Conservation (phyloP, 2,329 filamentous ascomycete species). For the Pseudohalonectria lignicola region DNA sequence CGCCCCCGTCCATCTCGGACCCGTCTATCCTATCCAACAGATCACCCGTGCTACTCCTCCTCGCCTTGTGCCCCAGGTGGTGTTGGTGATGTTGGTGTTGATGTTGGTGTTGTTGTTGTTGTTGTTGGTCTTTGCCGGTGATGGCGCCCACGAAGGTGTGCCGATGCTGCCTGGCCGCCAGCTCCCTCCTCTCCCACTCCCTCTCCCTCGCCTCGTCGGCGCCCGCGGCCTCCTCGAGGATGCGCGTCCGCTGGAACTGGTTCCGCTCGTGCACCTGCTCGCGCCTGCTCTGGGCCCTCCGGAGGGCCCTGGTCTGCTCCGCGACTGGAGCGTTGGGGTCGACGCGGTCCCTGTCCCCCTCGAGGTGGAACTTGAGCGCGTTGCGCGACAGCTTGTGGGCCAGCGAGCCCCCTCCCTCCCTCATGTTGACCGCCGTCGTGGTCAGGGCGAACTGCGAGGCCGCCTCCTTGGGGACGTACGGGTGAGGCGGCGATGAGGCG, state of each 20-base stretch:
- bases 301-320: conserved; percentile 23
- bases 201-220: conserved; percentile 13
- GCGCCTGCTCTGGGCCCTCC: conserved; percentile 24
- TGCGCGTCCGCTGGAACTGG: conserved; percentile 28
- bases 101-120: conserved; percentile 7
- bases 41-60: conserved; percentile 27
- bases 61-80: conserved; percentile 5
- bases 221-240: conserved; percentile 24
- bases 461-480: conserved; percentile 41
- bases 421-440: conserved; percentile 31
- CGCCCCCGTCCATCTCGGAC: conserved; percentile 1
- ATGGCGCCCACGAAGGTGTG: conserved; percentile 19
- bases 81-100: conserved; percentile 5
- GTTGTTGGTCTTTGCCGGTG: conserved; percentile 4
- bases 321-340: conserved; percentile 18
- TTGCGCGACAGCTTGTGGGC: conserved; percentile 31
- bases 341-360: conserved; percentile 17
- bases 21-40: conserved; percentile 10
- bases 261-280: conserved; percentile 26
- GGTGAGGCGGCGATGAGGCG: conserved; percentile 20
- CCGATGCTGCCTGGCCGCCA: conserved; percentile 11
- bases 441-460: conserved; percentile 44
- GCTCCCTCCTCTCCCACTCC: conserved; percentile 10
- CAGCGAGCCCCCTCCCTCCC: conserved; percentile 14
- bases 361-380: conserved; percentile 28